These are phyloP conservation scores for Epichloe gansuensis DNA, from an alignment of 2,329 filamentous ascomycete species.

Conservation along the genomic window DNA sequence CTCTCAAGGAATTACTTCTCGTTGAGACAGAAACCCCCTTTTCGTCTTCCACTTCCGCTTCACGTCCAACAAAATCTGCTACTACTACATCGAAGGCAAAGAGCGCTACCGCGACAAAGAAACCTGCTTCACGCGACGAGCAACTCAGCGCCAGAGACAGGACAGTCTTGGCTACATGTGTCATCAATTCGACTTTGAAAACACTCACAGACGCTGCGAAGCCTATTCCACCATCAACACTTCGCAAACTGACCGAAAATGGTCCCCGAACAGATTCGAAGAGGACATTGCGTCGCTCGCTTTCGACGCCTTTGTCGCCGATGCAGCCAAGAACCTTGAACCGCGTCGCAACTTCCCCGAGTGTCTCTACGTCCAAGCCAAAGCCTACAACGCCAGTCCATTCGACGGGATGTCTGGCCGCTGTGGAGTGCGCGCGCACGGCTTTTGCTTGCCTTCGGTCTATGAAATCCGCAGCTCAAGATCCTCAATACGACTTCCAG, in stretches of 20 bases:
- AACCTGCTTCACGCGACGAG: constrained; percentile 14
- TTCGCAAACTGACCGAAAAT: constrained; percentile 22
- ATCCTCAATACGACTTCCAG: constrained; percentile 49
- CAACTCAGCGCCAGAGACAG: constrained; percentile 35
- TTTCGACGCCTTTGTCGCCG: constrained; percentile 45
- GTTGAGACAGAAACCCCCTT: constrained; percentile 18
- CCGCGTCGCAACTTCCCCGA: constrained; percentile 42
- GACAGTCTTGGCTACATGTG: constrained; percentile 55
- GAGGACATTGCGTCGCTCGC: constrained; percentile 37
- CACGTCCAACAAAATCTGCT: constrained; percentile 16
- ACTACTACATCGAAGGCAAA: constrained; percentile 14
- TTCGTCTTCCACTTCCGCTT: constrained; percentile 14
- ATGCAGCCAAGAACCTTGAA: constrained; percentile 50
- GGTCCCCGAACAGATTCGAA: constrained; percentile 23
- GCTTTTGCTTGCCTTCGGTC: constrained; percentile 54
- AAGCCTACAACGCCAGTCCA: constrained; percentile 17
- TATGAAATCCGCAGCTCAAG: constrained; percentile 38
- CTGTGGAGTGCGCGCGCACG: constrained; percentile 54
- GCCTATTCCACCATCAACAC: constrained; percentile 20
- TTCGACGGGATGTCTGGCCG: constrained; percentile 37
- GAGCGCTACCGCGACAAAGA: constrained; percentile 9
- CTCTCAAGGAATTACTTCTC: constrained; percentile 33
- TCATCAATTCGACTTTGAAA: constrained; percentile 60
- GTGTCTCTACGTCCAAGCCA: constrained; percentile 20
- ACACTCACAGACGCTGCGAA: constrained; percentile 55